Evolutionary conservation across 371 early-diverging fungal species (phyloP), one percentile per base, ranked within the genome.

Genomic region (Mortierella polycephala): DNA sequence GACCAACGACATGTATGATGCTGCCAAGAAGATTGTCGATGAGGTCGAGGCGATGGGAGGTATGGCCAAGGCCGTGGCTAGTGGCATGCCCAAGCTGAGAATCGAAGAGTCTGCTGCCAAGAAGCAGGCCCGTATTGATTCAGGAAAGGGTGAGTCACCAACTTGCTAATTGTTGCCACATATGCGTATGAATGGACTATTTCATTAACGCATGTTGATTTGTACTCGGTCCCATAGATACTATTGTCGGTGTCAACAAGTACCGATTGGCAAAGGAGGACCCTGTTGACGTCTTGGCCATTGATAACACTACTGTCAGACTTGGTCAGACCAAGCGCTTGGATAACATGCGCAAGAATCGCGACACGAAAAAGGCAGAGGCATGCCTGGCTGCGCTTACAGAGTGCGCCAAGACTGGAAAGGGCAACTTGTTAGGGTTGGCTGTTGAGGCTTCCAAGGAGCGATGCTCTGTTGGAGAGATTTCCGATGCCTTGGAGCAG

Each of bases 231-330:
- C 30, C 30, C 77, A 9, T 74, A 89, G 92, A 93, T 74, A 86
- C 88, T 30, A 94, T 95, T 72, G 94, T 95, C 42, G 95, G 95
- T 65, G 95, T 95, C 44, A 95, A 95, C 86, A 94, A 94, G 86
- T 95, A 91, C 84, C 77, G 87, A 7, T 67, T 92, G 60, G 87
- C 86, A 45, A 87, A 87, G 50, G 91, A 92, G 56, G 91, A 88
- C 30, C 75, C 68, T 8, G 85, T 94, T 44, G 95, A 95, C 16
- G 93, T 93, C 5, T 84, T 91, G 58, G 86, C 91, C 10, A 94
- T 95, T 57, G 94, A 95, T 70, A 95, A 95, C 77, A 85, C 87
- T 4, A 77, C 76, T 39, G 95, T 95, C 40, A 83, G 94, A 57
- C 64, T 87, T 14, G 71, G 84, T 7, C 94, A 95, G 74, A 83